A percentile compares a stretch with the other conserved stretches of the same genome.
Conservation (phyloP, 2,329 filamentous ascomycete species). For the Aspergillus aculeatus region DNA sequence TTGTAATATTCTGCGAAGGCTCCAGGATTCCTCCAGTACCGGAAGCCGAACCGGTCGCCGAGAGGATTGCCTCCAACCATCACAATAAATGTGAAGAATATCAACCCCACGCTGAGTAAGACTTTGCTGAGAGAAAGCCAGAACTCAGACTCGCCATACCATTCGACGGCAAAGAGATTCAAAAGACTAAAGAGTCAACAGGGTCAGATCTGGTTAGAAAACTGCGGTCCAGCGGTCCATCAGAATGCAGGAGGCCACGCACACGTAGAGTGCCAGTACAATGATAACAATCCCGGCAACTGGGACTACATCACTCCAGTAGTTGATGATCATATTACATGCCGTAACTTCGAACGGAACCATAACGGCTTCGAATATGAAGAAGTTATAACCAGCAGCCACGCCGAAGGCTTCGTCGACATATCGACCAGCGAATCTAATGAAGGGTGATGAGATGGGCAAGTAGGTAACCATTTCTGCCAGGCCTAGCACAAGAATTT, state of each 20-base stretch:
- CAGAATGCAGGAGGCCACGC: conserved; percentile 13
- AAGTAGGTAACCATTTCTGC: conserved; percentile 54
- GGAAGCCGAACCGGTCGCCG: conserved; percentile 70
- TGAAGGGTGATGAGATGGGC: conserved; percentile 48
- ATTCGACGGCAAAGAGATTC: conserved; percentile 71
- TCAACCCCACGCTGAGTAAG: conserved; percentile 67
- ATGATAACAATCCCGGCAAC: conserved; percentile 48
- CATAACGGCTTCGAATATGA: conserved; percentile 51
- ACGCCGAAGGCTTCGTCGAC: conserved; percentile 52
- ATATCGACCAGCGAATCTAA: conserved; percentile 48
- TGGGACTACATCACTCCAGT: conserved; percentile 50
- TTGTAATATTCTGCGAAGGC: conserved; percentile 67
- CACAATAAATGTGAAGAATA: conserved; percentile 75
- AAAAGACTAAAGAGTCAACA: conserved; percentile 35
- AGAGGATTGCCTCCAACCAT: conserved; percentile 81
- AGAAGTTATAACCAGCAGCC: conserved; percentile 52
- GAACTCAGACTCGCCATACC: conserved; percentile 77
- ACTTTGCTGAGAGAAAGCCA: conserved; percentile 70
- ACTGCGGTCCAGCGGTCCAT: background rate
- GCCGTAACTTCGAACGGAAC: conserved; percentile 55
- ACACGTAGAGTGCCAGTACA: conserved; percentile 47
- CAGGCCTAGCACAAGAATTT: conserved; percentile 34
- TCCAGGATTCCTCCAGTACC: conserved; percentile 65
- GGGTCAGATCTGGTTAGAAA: background rate
- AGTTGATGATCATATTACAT: conserved; percentile 51